Base-by-base conservation (phyloP, 805 yeast genomes). In the Metschnikowia cubensis region DNA sequence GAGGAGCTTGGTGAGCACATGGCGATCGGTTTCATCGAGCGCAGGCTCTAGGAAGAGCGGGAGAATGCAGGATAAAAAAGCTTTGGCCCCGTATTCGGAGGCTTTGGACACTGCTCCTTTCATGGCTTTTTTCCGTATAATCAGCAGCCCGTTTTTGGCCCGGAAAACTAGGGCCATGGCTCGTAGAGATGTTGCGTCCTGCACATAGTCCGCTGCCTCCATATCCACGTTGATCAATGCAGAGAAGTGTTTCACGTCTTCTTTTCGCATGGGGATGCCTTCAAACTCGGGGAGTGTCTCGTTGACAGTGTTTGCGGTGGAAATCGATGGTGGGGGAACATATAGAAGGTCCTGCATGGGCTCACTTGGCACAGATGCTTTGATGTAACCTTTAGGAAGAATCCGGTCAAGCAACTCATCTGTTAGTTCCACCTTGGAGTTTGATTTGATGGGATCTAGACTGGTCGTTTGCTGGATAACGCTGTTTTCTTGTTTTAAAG, bases 21-120 rank as follows among this genome's bases (percentile, higher is more conserved):
- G 95, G 15, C 96, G 76, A 64, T 92, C 97, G 55, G 83, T 87
- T 42, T 87, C 94, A 55, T 84, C 92, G 25, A 90, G 67, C 3
- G 79, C 66, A 36, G 82, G 82, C 53, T 89, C 96, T 62, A 85
- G 69, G 39, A 91, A 67, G 22, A 92, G 66, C 0, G 97, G 96
- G 14, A 91, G 69, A n/a, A 89, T 74, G 52, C 81, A 83, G 50
- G 81, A 79, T 58, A 91, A 84, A 14, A 91, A 64, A 0, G 82
- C 61, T 42, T 80, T 77, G 0, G 96, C 85, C 0, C 96, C 97
- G 58, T 83, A 80, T 13, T 67, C 70, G 6, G 74, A 67, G 0
- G 94, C 84, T 52, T 77, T 76, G 42, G 83, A 89, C 1, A 86
- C 79, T 21, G 91, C 64, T 37, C 79, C 74, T 49, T 91, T 74